Evolutionary conservation across 768 basidiomycete genomes (phyloP), one percentile per base, ranked within the genome.

Genomic region (Nevesoporus exiguus): DNA sequence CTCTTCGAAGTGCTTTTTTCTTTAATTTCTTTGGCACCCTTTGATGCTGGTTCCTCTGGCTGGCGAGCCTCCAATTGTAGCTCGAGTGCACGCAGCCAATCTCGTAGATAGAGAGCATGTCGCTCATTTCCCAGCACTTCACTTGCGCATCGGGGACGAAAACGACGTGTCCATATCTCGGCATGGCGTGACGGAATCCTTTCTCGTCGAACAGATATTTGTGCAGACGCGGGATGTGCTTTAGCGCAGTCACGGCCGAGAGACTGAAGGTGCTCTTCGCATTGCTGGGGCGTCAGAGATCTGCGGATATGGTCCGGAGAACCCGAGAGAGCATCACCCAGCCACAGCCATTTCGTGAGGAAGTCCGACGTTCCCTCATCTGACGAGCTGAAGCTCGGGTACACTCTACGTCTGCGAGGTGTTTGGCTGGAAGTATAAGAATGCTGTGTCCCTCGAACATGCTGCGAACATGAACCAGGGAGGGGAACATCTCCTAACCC

Each of bases 91-190:
- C 71, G 70, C 45, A 95, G 75, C 93, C 93, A 95, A 47, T 88
- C 81, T 36, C 87, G 81, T 51, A 95, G 74, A 68, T 86, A 90
- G 25, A 76, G 61, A 1, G 92, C 86, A 46, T 81, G 80, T 9
- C 70, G 66, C 66, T 90, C 84, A 63, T 93, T 94, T 7, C 90
- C 90, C 1, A 96, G 74, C 4, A 93, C 83, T 56, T 94, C 82
- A 22, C 80, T 77, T 13, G 91, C 90, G 39, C 77, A 73, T 49
- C 77, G 78, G 24, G 93, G 93, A 19, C 81, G 82, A 81, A 88
- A 94, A 61, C 80, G 86, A 43, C 86, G 82, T 19, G 78, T 71
- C 91, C 93, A 95, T 13, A 80, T 69, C 37, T 81, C 77, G 73
- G 46, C 29, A 51, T 37, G 73, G 61, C 22, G 68, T 61, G 9